These are phyloP conservation scores for Solanum pinnatisectum DNA, from an alignment of 257 asterid genomes.

Conservation along the genomic window DNA sequence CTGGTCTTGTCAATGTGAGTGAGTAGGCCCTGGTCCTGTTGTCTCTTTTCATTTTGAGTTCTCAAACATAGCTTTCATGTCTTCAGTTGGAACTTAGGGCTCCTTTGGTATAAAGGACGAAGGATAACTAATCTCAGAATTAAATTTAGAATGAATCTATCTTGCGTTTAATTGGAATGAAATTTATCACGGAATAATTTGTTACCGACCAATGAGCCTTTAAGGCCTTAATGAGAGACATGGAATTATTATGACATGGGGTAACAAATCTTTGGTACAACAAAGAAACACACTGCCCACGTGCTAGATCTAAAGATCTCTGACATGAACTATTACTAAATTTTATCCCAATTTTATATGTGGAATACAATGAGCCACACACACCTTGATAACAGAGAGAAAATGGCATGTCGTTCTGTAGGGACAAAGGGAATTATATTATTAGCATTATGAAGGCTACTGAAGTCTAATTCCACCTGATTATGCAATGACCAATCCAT, in stretches of 20 bases:
- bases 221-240: background rate
- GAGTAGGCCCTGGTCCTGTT: background rate
- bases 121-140: background rate
- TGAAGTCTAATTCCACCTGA: background rate
- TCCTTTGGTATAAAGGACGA: background rate
- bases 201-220: background rate
- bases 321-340: slow-evolving; percentile 13
- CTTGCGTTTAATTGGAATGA: too few species aligned
- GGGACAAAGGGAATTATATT: slow-evolving; percentile 7
- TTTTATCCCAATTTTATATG: background rate
- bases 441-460: background rate
- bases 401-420: slow-evolving; percentile 14
- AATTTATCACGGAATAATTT: background rate
- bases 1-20: slow-evolving; percentile 7
- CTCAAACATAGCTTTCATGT: background rate
- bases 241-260: background rate
- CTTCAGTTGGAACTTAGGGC: background rate
- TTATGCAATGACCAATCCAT: background rate
- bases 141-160: background rate
- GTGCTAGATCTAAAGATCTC: slow-evolving; percentile 45
- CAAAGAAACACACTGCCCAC: slow-evolving; percentile 18
- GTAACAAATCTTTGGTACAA: background rate
- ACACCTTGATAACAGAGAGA: background rate
- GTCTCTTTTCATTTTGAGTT: background rate
- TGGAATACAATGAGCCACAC: background rate